phyloP scores from a whole-genome alignment of 768 basidiomycete species.

The Cytidiella melzeri region DNA sequence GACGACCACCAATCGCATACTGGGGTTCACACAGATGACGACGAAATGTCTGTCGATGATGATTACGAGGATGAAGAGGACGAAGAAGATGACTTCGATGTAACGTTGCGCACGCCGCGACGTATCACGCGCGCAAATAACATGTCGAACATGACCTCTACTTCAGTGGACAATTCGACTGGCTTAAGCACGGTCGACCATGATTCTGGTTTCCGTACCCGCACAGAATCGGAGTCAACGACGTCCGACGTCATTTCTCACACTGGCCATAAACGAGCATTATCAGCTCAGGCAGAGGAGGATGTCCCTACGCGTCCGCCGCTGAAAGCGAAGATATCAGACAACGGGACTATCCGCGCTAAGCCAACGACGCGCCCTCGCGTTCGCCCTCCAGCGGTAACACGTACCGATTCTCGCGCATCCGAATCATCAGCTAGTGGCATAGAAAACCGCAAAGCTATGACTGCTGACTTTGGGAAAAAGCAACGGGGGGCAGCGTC shows the following conservation, averaged over 20 bases:
- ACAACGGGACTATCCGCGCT: neutral
- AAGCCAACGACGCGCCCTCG: neutral
- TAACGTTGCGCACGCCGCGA: slow-evolving; percentile 61
- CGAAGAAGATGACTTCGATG: slow-evolving; percentile 60
- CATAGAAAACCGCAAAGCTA: neutral
- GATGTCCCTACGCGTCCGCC: neutral
- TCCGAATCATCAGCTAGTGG: slow-evolving; percentile 14
- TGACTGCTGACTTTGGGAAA: neutral
- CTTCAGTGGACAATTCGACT: slow-evolving; percentile 18
- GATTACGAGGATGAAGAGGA: slow-evolving; percentile 22
- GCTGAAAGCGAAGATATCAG: neutral
- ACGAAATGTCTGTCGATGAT: slow-evolving; percentile 21
- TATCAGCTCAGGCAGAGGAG: neutral
- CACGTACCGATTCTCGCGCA: neutral
- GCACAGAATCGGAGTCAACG: slow-evolving; percentile 21
- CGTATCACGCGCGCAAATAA: slow-evolving; percentile 19
- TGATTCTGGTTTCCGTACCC: slow-evolving; percentile 24
- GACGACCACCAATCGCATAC: slow-evolving; percentile 33
- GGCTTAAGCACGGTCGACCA: slow-evolving; percentile 26
- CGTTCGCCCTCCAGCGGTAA: neutral
- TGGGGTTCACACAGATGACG: slow-evolving; percentile 35
- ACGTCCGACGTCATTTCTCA: neutral
- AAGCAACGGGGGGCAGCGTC: neutral
- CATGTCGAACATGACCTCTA: slow-evolving; percentile 15
- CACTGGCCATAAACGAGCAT: neutral